A percentile compares a stretch with the other conserved stretches of the same genome.
phyloP scores from a whole-genome alignment of 805 yeast genomes.

The Spathaspora passalidarum region DNA sequence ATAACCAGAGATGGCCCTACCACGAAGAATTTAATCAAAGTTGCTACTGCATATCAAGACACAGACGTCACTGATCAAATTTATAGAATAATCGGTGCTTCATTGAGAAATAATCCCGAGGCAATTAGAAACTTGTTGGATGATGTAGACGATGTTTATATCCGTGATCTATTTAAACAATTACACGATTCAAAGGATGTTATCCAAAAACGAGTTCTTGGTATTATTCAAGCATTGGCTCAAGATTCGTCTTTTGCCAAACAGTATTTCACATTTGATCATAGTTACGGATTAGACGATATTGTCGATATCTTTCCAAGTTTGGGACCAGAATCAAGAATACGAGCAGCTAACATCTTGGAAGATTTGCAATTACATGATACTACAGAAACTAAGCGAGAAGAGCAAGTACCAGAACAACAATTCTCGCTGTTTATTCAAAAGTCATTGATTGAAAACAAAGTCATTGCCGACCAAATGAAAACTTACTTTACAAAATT shows the following conservation, averaged over 20 bases:
- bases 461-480: slow-evolving; percentile 28
- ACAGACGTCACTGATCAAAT: slow-evolving; percentile 44
- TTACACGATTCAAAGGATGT: slow-evolving; percentile 24
- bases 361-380: slow-evolving; percentile 37
- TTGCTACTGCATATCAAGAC: slow-evolving; percentile 12
- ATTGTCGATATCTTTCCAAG: slow-evolving; percentile 26
- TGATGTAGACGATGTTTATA: slow-evolving; percentile 16
- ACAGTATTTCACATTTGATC: slow-evolving; percentile 19
- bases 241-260: slow-evolving; percentile 32
- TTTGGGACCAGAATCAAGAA: slow-evolving; percentile 27
- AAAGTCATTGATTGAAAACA: slow-evolving; percentile 21
- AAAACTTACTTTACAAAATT: slow-evolving; percentile 36
- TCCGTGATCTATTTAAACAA: slow-evolving; percentile 18
- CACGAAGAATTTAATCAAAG: slow-evolving; percentile 26
- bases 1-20: slow-evolving; percentile 36
- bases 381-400: slow-evolving; percentile 14
- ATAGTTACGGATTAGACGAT: slow-evolving; percentile 18
- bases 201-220: slow-evolving; percentile 47
- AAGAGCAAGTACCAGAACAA: slow-evolving; percentile 21
- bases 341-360: slow-evolving; percentile 44
- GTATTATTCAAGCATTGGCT: slow-evolving; percentile 48
- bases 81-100: slow-evolving; percentile 59
- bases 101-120: slow-evolving; percentile 71
- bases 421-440: slow-evolving; percentile 38
- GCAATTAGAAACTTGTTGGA: slow-evolving; percentile 43